phyloP scores from a whole-genome alignment of 2,329 filamentous ascomycete species.

The Aspergillus flavus region DNA sequence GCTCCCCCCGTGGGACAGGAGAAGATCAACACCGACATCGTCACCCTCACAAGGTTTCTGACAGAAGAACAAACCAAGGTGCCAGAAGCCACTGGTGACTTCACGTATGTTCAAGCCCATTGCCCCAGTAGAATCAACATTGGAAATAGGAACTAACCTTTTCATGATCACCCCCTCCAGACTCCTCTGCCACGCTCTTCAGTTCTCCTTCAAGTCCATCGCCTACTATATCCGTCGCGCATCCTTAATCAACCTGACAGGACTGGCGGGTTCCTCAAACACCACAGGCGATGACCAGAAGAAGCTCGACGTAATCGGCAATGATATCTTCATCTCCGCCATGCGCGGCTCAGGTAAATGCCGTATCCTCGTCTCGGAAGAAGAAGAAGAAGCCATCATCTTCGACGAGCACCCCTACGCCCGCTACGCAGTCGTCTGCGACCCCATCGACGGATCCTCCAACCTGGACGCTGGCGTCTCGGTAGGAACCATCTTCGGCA shows the following conservation, averaged over 20 bases:
- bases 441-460: conserved; percentile 96
- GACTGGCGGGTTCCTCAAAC: conserved; percentile 92
- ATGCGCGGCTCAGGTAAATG: conserved; percentile 94
- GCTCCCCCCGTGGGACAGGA: conserved; percentile 63
- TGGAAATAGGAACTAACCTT: background rate
- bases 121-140: background rate
- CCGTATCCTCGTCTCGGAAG: conserved; percentile 92
- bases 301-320: conserved; percentile 98
- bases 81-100: conserved; percentile 94
- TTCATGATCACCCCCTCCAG: conserved; percentile 48
- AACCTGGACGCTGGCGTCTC: conserved; percentile 98
- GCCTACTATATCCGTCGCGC: conserved; percentile 98
- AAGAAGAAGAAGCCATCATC: conserved; percentile 89
- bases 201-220: conserved; percentile 99
- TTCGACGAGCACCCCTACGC: conserved; percentile 75
- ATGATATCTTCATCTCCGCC: conserved; percentile 93
- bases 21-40: conserved; percentile 92
- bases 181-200: conserved; percentile 92
- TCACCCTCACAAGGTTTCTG: conserved; percentile 92
- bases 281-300: conserved; percentile 97
- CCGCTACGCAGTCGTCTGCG: conserved; percentile 93
- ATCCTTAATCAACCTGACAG: conserved; percentile 91
- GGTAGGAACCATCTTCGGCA: conserved; percentile 94
- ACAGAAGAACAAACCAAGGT: conserved; percentile 95
- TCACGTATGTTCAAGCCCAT: conserved; percentile 69